Base-by-base conservation (phyloP, 1,139 yeast genomes). In the Saccharomycopsis hybrid region DNA sequence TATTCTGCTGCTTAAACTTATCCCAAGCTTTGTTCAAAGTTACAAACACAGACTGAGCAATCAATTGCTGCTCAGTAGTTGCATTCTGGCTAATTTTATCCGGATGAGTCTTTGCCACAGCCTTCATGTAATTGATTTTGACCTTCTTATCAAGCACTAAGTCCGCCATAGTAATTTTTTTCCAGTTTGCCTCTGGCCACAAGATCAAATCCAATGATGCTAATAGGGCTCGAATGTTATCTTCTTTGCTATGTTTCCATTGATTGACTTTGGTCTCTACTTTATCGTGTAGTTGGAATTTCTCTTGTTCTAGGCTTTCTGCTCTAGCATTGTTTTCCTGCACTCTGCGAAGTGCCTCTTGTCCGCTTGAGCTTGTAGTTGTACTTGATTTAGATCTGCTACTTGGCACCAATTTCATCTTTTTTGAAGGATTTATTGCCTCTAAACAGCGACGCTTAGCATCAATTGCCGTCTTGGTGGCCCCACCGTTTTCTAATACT, bases 21-120 rank as follows among this genome's bases (percentile, higher is more conserved):
- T 90, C 98, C 98, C 98, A 94, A 1, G 97, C 90, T 58, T 80
- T 77, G 64, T 90, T 90, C 57, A 94, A 70, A 0, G 80, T 74
- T 43, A 89, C 85, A 61, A 94, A 94, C 0, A 92, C 94, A 7
- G 82, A 80, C 59, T 89, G 92, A 33, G 97, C 94, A 48, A 90
- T 72, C 83, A 90, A 78, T 62, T 83, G 83, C 54, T 80, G 78
- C 58, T 87, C 92, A n/a, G 79, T 69, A 5, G 81, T 67, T 1
- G 80, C 75, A 27, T 60, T 59, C 35, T 72, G 70, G 3, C 79
- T 71, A 40, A 89, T 69, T 65, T 94, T 94, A 65, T 94, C 98
- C 0, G 98, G 98, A 62, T 94, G 99, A 4, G 94, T 88, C 58
- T 83, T 80, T 35, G 96, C 82, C 41, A 89, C 94, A 1, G 96